phyloP scores from a whole-genome alignment of 306 rosid genomes.

The Rosa persica region DNA sequence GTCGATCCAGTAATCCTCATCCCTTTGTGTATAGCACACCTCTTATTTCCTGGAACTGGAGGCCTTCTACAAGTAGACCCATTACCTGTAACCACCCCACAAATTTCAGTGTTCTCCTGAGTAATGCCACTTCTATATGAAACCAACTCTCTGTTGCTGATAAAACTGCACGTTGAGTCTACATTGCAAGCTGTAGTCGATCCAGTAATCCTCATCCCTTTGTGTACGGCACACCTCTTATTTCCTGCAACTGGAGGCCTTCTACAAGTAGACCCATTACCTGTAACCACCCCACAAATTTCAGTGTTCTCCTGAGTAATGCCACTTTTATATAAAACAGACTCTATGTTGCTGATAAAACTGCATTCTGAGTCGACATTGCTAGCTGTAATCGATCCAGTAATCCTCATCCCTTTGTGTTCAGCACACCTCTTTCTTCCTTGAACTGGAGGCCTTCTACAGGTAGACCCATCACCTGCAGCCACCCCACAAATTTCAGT shows the following conservation, averaged over 20 bases:
- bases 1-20: conserved; percentile 44
- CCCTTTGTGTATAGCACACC: conserved; percentile 80
- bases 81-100: conserved; percentile 52
- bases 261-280: conserved; percentile 54
- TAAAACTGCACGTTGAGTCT: conserved; percentile 5
- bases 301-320: conserved; percentile 27
- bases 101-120: conserved; percentile 37
- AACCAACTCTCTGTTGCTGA: conserved; percentile 10
- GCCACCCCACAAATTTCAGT: conserved; percentile 55
- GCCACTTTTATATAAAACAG: conserved; percentile 3
- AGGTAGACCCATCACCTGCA: conserved; percentile 48
- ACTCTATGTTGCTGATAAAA: background rate
- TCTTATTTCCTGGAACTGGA: conserved; percentile 61
- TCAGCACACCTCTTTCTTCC: conserved; percentile 73
- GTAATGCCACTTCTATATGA: conserved; percentile 22
- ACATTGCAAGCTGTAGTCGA: conserved; percentile 6
- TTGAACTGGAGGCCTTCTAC: conserved; percentile 56
- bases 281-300: conserved; percentile 56
- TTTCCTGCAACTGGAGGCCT: conserved; percentile 61
- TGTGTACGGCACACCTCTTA: conserved; percentile 72
- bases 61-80: conserved; percentile 57
- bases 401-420: conserved; percentile 72
- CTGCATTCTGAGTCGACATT: too few relatives aligned
- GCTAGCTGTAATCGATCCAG: conserved; percentile 1
- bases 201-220: conserved; percentile 57